Percentiles rank a stretch among this genome's conserved stretches.
Evolutionary conservation across 2,329 filamentous ascomycete genomes (phyloP).

Genomic region (Graphium sp.): DNA sequence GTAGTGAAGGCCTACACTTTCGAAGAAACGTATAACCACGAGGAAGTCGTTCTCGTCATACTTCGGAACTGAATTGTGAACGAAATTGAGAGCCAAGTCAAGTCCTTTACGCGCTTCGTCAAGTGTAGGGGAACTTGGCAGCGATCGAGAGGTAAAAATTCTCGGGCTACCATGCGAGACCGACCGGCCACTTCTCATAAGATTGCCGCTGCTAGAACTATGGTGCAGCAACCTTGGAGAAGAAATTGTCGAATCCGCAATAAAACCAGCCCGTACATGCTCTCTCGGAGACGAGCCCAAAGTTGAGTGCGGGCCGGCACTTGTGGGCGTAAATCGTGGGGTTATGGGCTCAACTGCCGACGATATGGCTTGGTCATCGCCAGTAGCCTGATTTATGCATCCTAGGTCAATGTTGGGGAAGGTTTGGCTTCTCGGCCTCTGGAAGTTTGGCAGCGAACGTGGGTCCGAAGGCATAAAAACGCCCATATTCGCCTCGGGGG

Average conservation of each 20-base stretch:
- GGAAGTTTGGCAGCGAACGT: slow-evolving; percentile 31
- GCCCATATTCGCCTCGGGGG: slow-evolving; percentile 53
- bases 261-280: slow-evolving; percentile 13
- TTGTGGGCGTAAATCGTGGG: too few species aligned
- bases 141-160: background rate
- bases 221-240: slow-evolving; percentile 28
- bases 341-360: slow-evolving; percentile 20
- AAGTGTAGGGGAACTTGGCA: slow-evolving; percentile 2
- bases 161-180: background rate
- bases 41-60: slow-evolving; percentile 6
- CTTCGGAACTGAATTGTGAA: slow-evolving; percentile 3
- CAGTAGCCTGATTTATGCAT: slow-evolving; percentile 30
- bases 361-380: slow-evolving; percentile 22
- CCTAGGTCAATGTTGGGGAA: slow-evolving; percentile 59
- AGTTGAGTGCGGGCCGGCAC: too few species aligned
- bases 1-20: slow-evolving; percentile 4
- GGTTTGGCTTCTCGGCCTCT: slow-evolving; percentile 69
- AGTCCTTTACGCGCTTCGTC: slow-evolving; percentile 6
- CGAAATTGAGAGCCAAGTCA: slow-evolving; percentile 6
- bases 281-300: slow-evolving; percentile 19
- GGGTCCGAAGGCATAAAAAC: slow-evolving; percentile 36
- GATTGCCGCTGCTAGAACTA: slow-evolving; percentile 31
- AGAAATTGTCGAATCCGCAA: slow-evolving; percentile 6
- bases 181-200: slow-evolving; percentile 10
- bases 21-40: slow-evolving; percentile 7